Evolutionary conservation across 1,284 basidiomycete species (phyloP).

Genomic region (Naganishia albida): DNA sequence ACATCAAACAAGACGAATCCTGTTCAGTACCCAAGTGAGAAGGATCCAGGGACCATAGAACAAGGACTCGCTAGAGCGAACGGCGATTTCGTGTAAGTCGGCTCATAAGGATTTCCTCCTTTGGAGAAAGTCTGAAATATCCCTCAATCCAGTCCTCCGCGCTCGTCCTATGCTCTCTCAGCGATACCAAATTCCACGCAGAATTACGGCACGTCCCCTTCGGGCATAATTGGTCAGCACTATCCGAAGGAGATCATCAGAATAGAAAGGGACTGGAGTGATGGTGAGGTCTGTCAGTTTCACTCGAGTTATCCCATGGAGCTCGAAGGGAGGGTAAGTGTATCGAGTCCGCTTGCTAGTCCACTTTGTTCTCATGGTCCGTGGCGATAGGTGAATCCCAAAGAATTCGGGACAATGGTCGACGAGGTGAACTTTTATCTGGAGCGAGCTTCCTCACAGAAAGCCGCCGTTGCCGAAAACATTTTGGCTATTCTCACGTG

Average conservation of each 20-base stretch:
- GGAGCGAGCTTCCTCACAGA: slow-evolving; percentile 52
- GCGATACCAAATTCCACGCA: slow-evolving; percentile 17
- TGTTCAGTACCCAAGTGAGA: too few relatives aligned
- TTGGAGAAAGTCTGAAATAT: too few relatives aligned
- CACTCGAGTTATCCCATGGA: slow-evolving; percentile 54
- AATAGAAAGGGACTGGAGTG: slow-evolving; percentile 56
- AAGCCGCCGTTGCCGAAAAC: slow-evolving; percentile 53
- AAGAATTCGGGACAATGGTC: slow-evolving; percentile 49
- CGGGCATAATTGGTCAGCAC: slow-evolving; percentile 46
- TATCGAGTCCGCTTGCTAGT: background rate
- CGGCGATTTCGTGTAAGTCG: background rate
- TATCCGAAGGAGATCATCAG: slow-evolving; percentile 54
- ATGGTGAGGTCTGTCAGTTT: slow-evolving; percentile 55
- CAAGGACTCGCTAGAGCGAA: too few relatives aligned
- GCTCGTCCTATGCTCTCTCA: slow-evolving; percentile 32
- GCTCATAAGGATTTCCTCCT: background rate
- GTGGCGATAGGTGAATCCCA: slow-evolving; percentile 48
- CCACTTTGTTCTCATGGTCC: background rate
- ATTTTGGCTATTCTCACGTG: slow-evolving; percentile 53
- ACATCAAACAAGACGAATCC: too few relatives aligned
- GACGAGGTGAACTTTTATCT: slow-evolving; percentile 52
- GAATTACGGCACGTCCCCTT: slow-evolving; percentile 42
- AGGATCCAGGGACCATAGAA: too few relatives aligned
- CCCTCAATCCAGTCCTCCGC: slow-evolving; percentile 21
- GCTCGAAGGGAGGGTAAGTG: slow-evolving; percentile 54